Conservation (phyloP, 805 yeast genomes). For the Wickerhamomyces chambardii region DNA sequence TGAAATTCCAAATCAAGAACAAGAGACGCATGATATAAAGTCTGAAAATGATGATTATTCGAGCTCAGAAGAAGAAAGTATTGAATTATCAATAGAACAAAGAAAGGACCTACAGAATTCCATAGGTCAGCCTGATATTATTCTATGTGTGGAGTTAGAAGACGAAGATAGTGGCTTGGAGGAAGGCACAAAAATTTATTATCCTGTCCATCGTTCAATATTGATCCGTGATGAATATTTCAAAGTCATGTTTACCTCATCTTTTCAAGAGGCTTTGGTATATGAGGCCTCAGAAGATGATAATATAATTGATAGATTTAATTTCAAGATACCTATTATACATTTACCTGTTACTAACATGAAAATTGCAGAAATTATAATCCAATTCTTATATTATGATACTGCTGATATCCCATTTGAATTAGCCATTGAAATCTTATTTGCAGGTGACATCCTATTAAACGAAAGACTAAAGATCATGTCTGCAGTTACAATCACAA, state of each 20-base stretch:
- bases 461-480: slow-evolving; percentile 57
- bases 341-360: slow-evolving; percentile 19
- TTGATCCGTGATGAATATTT: slow-evolving; percentile 56
- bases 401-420: slow-evolving; percentile 39
- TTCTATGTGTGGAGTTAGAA: slow-evolving; percentile 27
- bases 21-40: too few relatives aligned
- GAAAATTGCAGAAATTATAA: slow-evolving; percentile 38
- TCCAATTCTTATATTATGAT: slow-evolving; percentile 55
- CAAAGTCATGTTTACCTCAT: slow-evolving; percentile 50
- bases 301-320: slow-evolving; percentile 5
- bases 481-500: slow-evolving; percentile 39
- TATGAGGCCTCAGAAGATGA: slow-evolving; percentile 6
- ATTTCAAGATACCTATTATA: slow-evolving; percentile 20
- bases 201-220: slow-evolving; percentile 59
- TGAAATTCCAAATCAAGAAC: too few relatives aligned
- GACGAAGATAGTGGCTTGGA: slow-evolving; percentile 10
- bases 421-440: slow-evolving; percentile 45
- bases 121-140: slow-evolving; percentile 37
- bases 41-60: neutral
- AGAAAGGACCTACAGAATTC: slow-evolving; percentile 7
- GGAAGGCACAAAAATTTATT: slow-evolving; percentile 18
- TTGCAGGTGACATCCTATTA: slow-evolving; percentile 46
- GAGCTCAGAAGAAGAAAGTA: neutral
- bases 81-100: slow-evolving; percentile 3
- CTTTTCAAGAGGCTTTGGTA: slow-evolving; percentile 26